These are phyloP conservation scores for Apophysomyces elegans DNA, from an alignment of 371 early-diverging fungal species.

Conservation along the genomic window DNA sequence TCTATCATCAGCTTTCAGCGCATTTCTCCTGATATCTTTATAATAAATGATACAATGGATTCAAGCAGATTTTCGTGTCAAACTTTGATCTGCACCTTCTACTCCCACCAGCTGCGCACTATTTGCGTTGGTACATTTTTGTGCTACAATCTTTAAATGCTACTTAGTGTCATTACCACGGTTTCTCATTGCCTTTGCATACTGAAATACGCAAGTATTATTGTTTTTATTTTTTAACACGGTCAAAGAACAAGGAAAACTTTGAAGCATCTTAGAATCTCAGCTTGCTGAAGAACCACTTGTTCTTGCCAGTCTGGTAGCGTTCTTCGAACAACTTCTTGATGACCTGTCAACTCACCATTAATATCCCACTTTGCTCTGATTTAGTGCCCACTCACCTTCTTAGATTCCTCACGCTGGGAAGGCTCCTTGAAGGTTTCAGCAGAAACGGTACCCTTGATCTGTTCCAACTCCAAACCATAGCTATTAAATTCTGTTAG, in stretches of 20 bases:
- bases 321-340: conserved; percentile 94
- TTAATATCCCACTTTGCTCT: not conserved
- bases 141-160: too few relatives aligned
- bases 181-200: too few relatives aligned
- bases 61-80: too few relatives aligned
- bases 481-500: conserved; percentile 50
- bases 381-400: conserved; percentile 43
- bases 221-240: not conserved
- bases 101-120: too few relatives aligned
- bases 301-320: conserved; percentile 97
- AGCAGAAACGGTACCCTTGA: conserved; percentile 86
- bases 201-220: too few relatives aligned
- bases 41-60: too few relatives aligned
- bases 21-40: too few relatives aligned
- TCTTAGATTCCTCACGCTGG: conserved; percentile 89
- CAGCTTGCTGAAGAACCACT: conserved; percentile 99
- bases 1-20: too few relatives aligned
- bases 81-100: too few relatives aligned
- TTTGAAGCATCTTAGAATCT: conserved; percentile 76
- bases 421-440: conserved; percentile 94
- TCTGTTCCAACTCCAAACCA: conserved; percentile 82
- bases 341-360: conserved; percentile 58
- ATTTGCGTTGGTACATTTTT: too few relatives aligned
- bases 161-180: too few relatives aligned
- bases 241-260: not conserved